Conservation (phyloP, 331 rosid genomes). For the Quercus lobata region DNA sequence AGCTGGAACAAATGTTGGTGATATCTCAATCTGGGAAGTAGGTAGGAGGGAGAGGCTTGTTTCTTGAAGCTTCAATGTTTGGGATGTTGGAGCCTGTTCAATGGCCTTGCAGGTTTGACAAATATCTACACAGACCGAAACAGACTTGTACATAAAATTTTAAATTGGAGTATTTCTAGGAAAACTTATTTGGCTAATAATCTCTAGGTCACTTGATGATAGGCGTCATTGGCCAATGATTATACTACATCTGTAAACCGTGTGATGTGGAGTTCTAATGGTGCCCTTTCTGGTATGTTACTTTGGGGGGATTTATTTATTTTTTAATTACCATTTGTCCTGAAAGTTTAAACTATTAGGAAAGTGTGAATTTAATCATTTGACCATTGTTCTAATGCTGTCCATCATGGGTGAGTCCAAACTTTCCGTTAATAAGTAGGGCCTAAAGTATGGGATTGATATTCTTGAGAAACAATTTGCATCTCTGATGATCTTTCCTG, state of each 20-base stretch:
- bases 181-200: neutral
- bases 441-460: no score
- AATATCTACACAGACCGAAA: neutral
- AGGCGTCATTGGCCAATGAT: no score
- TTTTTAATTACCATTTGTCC: neutral
- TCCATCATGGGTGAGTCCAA: no score
- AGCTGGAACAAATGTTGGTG: no score
- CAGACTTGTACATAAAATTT: no score
- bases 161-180: neutral
- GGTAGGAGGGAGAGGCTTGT: no score
- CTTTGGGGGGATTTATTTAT: neutral
- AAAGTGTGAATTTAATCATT: no score
- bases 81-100: slow-evolving; percentile 16
- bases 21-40: no score
- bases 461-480: neutral
- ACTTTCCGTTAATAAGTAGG: no score
- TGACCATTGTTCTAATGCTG: no score
- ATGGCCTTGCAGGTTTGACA: neutral
- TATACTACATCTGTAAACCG: no score
- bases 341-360: no score
- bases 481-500: neutral
- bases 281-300: slow-evolving; percentile 6
- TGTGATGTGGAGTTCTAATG: slow-evolving; percentile 24
- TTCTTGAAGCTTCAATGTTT: neutral
- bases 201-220: neutral